Conservation (phyloP, 139 green algal genomes). For the Chlorokybus atmophyticus region DNA sequence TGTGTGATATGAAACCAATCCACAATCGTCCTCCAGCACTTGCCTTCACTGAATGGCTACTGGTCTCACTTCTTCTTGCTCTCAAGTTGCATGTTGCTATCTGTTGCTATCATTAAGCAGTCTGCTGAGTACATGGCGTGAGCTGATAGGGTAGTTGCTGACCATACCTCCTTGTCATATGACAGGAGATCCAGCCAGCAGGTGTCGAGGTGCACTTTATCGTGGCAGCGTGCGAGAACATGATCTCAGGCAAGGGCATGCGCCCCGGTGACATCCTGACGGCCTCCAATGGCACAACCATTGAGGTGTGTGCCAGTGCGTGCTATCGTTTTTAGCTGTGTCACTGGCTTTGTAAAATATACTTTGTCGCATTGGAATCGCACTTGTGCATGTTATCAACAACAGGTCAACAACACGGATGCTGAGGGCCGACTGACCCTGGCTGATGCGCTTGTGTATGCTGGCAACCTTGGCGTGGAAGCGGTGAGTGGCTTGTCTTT, state of each 20-base stretch:
- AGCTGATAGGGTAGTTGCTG: no score
- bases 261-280: conserved; percentile 87
- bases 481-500: conserved; percentile 2
- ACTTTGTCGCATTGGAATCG: no score
- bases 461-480: conserved; percentile 40
- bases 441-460: conserved; percentile 85
- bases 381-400: no score
- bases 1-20: no score
- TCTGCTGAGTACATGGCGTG: no score
- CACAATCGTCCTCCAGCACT: no score
- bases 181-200: no score
- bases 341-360: conserved; percentile 16
- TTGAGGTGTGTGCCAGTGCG: conserved; percentile 46
- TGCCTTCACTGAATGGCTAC: no score
- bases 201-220: conserved; percentile 91
- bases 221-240: conserved; percentile 91
- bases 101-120: no score
- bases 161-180: no score
- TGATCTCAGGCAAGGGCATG: conserved; percentile 74
- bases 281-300: conserved; percentile 78
- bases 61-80: no score
- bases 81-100: no score
- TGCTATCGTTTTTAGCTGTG: conserved; percentile 11
- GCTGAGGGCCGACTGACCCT: conserved; percentile 88
- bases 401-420: conserved; percentile 66